Percentiles rank a stretch among this genome's conserved stretches.
Evolutionary conservation across 495 filamentous ascomycete species (phyloP).

Genomic region (Penicilliopsis zonata): DNA sequence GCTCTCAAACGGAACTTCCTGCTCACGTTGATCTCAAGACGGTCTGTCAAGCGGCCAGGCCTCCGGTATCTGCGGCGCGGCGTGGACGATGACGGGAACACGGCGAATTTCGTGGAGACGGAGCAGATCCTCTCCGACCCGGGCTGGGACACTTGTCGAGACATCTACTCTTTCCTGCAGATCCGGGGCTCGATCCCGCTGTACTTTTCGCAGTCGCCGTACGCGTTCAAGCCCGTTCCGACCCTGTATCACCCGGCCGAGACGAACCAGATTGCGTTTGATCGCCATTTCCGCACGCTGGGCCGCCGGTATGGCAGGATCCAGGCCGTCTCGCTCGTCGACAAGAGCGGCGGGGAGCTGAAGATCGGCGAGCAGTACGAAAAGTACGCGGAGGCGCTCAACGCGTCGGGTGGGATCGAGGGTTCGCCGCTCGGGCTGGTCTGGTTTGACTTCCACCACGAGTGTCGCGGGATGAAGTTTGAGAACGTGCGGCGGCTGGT

Average conservation of each 20-base stretch:
- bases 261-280: constrained; percentile 66
- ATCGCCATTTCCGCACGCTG: constrained; percentile 62
- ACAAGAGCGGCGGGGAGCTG: constrained; percentile 70
- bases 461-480: constrained; percentile 92
- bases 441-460: constrained; percentile 93
- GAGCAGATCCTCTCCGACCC: constrained; percentile 75
- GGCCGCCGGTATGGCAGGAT: constrained; percentile 56
- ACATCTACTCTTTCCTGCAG: constrained; percentile 74
- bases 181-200: constrained; percentile 79
- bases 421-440: constrained; percentile 54
- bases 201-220: constrained; percentile 88
- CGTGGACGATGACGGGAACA: constrained; percentile 74
- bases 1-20: constrained; percentile 40
- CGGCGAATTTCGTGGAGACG: constrained; percentile 86
- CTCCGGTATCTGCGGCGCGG: constrained; percentile 86
- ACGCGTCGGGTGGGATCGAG: constrained; percentile 44
- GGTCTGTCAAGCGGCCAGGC: constrained; percentile 74
- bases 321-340: constrained; percentile 74
- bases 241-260: constrained; percentile 64
- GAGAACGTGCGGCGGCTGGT: constrained; percentile 79
- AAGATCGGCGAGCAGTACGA: constrained; percentile 70
- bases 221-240: constrained; percentile 81
- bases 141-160: constrained; percentile 46
- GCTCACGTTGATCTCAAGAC: constrained; percentile 76
- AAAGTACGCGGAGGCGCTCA: constrained; percentile 46